Evolutionary conservation across 2,329 filamentous ascomycete species (phyloP).

Genomic region (Xylaria sp.): DNA sequence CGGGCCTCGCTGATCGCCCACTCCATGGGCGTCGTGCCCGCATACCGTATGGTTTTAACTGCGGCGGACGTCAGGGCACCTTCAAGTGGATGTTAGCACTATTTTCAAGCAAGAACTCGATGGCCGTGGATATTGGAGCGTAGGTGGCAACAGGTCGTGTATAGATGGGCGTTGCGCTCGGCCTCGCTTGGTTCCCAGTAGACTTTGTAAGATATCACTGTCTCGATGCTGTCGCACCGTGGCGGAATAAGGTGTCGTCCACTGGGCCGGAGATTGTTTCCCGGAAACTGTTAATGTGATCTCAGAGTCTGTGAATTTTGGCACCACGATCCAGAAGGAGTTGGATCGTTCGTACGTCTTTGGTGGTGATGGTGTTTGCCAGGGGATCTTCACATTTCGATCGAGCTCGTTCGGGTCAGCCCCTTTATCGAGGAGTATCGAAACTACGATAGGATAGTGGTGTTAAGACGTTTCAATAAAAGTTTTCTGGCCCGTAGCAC

Average conservation of each 20-base stretch:
- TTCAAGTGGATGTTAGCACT: constrained; percentile 15
- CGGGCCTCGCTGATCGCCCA: constrained; percentile 25
- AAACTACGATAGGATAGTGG: background rate
- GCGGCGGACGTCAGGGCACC: background rate
- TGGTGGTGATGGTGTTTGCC: background rate
- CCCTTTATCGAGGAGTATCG: constrained; percentile 18
- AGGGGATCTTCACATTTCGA: background rate
- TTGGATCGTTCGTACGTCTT: constrained; percentile 2
- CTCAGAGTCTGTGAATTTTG: constrained; percentile 15
- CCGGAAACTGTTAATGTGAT: too few relatives aligned
- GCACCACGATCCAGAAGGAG: constrained; percentile 25
- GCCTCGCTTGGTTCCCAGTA: constrained; percentile 14
- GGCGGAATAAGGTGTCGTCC: constrained; percentile 14
- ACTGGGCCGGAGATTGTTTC: constrained; percentile 18
- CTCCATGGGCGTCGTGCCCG: constrained; percentile 23
- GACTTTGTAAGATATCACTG: constrained; percentile 9
- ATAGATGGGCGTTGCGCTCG: constrained; percentile 16
- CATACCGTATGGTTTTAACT: constrained; percentile 1
- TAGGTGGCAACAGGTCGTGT: background rate
- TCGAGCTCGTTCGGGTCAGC: constrained; percentile 23
- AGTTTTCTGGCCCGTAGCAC: constrained; percentile 3
- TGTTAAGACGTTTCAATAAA: constrained; percentile 15
- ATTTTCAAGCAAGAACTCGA: background rate
- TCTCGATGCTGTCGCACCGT: background rate
- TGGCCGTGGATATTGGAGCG: background rate